Evolutionary conservation across 345 rosid genomes (phyloP).

Genomic region (Euphorbia pulcherrima): DNA sequence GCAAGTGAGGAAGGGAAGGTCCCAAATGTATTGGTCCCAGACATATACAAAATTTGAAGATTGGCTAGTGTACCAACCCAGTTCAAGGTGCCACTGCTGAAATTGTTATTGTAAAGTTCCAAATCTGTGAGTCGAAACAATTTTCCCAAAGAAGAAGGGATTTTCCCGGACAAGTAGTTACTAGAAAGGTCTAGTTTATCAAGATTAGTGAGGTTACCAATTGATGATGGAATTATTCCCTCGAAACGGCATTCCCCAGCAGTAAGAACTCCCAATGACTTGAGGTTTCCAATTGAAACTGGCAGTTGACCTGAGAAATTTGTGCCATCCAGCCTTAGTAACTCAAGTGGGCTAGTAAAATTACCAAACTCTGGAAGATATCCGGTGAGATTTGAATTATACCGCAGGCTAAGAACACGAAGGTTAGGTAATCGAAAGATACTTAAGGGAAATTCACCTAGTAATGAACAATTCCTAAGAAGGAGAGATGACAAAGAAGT

Average conservation of each 20-base stretch:
- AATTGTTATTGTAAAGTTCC: not conserved
- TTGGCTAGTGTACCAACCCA: not conserved
- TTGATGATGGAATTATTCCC: conserved; percentile 12
- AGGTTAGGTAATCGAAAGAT: not conserved
- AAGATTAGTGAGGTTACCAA: conserved; percentile 5
- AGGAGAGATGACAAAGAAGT: not conserved
- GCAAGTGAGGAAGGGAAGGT: not conserved
- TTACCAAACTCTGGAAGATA: not conserved
- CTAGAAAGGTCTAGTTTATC: too few relatives aligned
- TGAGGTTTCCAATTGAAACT: not conserved
- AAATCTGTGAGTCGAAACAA: not conserved
- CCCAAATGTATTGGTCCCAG: not conserved
- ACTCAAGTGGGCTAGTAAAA: not conserved
- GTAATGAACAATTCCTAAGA: not conserved
- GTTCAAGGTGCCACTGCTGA: not conserved
- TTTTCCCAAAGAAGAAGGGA: not conserved
- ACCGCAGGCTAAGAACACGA: not conserved
- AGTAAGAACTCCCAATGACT: not conserved
- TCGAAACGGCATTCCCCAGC: not conserved
- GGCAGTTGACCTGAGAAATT: not conserved
- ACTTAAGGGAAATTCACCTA: not conserved
- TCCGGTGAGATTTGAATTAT: not conserved
- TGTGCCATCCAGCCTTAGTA: not conserved
- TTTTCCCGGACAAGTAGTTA: too few relatives aligned
- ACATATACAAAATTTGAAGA: not conserved